Base-by-base conservation (phyloP, 306 rosid genomes). In the Rosa rugosa region DNA sequence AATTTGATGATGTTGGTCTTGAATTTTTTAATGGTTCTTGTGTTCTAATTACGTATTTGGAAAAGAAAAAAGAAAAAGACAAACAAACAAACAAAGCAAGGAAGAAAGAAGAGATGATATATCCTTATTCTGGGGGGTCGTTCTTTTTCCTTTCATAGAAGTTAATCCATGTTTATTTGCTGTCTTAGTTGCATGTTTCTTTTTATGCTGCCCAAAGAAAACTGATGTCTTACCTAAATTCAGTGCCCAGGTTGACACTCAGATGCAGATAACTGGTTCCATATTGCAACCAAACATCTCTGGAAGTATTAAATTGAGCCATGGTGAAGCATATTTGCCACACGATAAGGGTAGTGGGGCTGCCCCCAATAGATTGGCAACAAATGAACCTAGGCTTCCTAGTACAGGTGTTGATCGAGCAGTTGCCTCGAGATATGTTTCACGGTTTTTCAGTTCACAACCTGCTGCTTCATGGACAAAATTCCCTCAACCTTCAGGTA, bases 211-310 rank as follows among this genome's bases (percentile, higher is more conserved):
- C 75, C 65, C 74, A 62, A 25, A 70, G 47, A 78, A 56, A 76
- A 60, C 79, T 80, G 34, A 77, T 73, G 56, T 54, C 73, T 60
- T 81, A 7, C 40, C 49, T 78, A 69, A 69, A 46, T 57, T 62
- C 90, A 94, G 98, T 82, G 98, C 96, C 76, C 98, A 92, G 90
- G 97, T 94, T 83, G 98, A 94, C 86, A 85, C 98, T 72, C 96
- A 92, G 83, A 79, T 94, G 90, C 97, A 94, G 88, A 92, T 94
- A 85, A 89, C 94, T 73, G 98, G 98, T 75, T 94, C 98, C 8
- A 90, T 94, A 73, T 87, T 92, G 87, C 92, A 92, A 90, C 98
- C 93, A 65, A 89, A 89, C 78, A 91, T 93, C 62, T 89, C 98
- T 80, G 98, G 96, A 77, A 92, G 78, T 71, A 88, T 94, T 73